These are phyloP conservation scores for Chrysophaeum taylorii DNA, from an alignment of 352 stramenopile genomes.

Conservation along the genomic window DNA sequence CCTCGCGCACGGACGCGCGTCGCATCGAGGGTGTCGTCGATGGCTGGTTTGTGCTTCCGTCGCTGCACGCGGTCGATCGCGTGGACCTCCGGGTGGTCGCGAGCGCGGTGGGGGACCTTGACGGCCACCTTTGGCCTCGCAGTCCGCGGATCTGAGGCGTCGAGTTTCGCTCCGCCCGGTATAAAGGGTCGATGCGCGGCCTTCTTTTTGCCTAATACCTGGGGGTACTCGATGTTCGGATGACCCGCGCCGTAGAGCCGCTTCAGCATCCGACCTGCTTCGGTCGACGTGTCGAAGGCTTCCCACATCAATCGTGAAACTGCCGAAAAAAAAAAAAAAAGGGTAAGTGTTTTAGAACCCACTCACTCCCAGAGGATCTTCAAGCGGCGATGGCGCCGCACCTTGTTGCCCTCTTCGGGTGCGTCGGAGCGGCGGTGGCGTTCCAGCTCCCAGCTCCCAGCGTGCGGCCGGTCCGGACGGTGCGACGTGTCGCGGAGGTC, in stretches of 20 bases:
- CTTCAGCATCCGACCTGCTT: conserved; percentile 12
- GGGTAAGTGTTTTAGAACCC: too few species aligned
- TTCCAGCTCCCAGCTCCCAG: too few species aligned
- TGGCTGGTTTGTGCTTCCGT: conserved; percentile 6
- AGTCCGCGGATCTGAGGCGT: background rate
- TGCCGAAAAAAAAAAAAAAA: too few species aligned
- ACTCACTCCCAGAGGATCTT: too few species aligned
- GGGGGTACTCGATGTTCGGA: conserved; percentile 8
- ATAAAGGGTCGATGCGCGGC: too few species aligned
- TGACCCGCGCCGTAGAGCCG: conserved; percentile 12
- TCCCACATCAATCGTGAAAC: too few species aligned
- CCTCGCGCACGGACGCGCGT: conserved; percentile 5
- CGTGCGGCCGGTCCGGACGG: too few species aligned
- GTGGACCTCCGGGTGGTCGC: background rate
- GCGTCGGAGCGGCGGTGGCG: too few species aligned
- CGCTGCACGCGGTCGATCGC: conserved; percentile 22
- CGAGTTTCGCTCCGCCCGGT: background rate
- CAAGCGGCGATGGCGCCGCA: too few species aligned
- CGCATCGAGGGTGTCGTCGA: conserved; percentile 15
- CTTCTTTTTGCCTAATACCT: background rate
- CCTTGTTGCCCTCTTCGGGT: too few species aligned
- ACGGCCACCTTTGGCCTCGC: background rate
- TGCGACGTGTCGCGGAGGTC: too few species aligned
- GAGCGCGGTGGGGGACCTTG: background rate
- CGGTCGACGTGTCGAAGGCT: conserved; percentile 12